Evolutionary conservation across 306 rosid genomes (phyloP), one percentile per base, ranked within the genome.

Genomic region (Quercus berberidifolia): DNA sequence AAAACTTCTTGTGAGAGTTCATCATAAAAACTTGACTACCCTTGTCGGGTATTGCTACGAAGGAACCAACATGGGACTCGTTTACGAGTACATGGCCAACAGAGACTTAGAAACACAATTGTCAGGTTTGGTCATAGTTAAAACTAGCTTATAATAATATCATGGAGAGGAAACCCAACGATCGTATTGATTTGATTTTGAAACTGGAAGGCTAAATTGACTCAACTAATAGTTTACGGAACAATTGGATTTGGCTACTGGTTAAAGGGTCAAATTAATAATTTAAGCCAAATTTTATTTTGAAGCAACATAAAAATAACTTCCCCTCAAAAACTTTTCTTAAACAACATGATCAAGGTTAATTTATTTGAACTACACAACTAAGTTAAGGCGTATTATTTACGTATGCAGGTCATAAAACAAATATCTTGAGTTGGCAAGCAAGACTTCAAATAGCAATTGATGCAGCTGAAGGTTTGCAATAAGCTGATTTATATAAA

Each of bases 371-470:
- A 38, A 6, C 43, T 6, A 6, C 43, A 38, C 10, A 38, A 38
- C 43, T 7, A 38, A 0, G 43, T 38, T 38, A 38, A 38, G 3
- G 43, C 1, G 43, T n/a, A 6, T 38, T 38, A 26, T 78, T 43
- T 33, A 41, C 70, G 77, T 85, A 77, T 17, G 78, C 69, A 74
- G 18, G 5, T 49, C 69, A 70, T 60, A 54, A 1, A 1, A 57
- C 28, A 62, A 80, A 49, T 23, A 80, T 80, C 76, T 85, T 88
- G 74, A 78, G 71, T 21, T 88, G 91, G 91, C 81, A 72, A 78
- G 76, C 73, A 0, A 88, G 91, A 80, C 87, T 88, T 73, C 23
- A 41, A 74, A 88, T 85, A 85, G 89, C 86, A 71, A 46, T 88
- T 30, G 87, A 80, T 49, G 30, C 86, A 52, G 87, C 89, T 6